Evolutionary conservation across 208 protist species (phyloP), one percentile per base, ranked within the genome.

Genomic region (Leishmania arabica): DNA sequence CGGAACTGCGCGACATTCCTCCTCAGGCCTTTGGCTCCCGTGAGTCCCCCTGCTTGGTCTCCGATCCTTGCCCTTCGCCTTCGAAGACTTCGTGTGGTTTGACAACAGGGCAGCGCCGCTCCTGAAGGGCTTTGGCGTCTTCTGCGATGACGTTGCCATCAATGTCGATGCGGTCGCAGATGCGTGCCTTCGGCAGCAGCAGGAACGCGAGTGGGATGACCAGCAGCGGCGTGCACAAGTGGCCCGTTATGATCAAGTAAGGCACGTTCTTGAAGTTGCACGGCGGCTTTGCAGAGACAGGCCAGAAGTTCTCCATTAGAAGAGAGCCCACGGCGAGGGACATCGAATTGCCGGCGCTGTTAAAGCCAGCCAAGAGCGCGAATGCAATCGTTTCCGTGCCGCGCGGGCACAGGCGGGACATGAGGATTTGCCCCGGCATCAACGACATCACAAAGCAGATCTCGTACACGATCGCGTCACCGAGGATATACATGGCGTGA

Each of bases 221-320:
- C 40, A 95, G 66, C 64, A 95, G 72, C 27, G 92, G 93, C n/a
- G 85, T 75, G 37, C 87, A 49, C 54, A 93, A 81, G 82, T 95
- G 92, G 69, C 91, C 90, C 2, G 92, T 74, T 73, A 95, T 75
- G 71, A 97, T 84, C 40, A 97, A 79, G 72, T 73, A 88, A 42
- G 70, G 84, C 60, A 94, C 79, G 73, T 95, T 93, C 81, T 24
- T 84, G 82, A 93, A 97, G 81, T 95, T 82, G 84, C 93, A 97
- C 24, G 88, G 85, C 42, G 78, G 73, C 31, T 19, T 81, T 49
- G 77, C 45, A 21, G 81, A 68, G 45, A 95, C 87, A 24, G 85
- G 88, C 87, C 85, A 89, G 27, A 80, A 69, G 37, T 69, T 75
- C 64, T 90, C 88, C 80, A 95, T 91, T 31, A 95, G 37, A 17